phyloP scores from a whole-genome alignment of 1,284 basidiomycete genomes.

The Heliocybe sulcata region DNA sequence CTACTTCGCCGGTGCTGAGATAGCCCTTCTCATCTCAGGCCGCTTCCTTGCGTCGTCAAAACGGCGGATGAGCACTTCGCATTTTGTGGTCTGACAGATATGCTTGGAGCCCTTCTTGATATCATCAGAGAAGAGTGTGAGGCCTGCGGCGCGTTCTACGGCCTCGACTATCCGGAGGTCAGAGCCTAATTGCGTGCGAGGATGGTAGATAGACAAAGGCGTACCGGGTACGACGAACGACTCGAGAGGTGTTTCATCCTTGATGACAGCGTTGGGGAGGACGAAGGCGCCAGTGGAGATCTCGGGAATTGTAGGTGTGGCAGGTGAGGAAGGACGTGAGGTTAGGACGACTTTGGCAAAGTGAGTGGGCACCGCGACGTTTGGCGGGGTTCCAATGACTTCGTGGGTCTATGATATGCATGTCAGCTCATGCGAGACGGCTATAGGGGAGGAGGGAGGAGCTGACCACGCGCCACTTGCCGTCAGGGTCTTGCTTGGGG shows the following conservation, averaged over 20 bases:
- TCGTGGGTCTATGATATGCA: constrained; percentile 65
- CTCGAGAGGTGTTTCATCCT: constrained; percentile 75
- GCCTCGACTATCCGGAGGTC: constrained; percentile 59
- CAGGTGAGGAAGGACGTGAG: constrained; percentile 66
- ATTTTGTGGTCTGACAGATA: constrained; percentile 83
- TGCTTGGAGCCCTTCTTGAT: constrained; percentile 79
- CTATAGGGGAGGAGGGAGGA: neutral
- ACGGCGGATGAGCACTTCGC: constrained; percentile 75
- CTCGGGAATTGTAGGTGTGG: constrained; percentile 65
- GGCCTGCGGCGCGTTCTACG: constrained; percentile 88
- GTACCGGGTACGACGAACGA: constrained; percentile 77
- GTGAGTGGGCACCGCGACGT: constrained; percentile 92
- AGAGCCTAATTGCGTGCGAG: neutral
- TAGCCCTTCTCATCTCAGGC: constrained; percentile 40
- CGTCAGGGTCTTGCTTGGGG: constrained; percentile 77
- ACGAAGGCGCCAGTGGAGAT: constrained; percentile 91
- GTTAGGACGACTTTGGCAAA: constrained; percentile 95
- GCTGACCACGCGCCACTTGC: constrained; percentile 91
- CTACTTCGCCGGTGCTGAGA: constrained; percentile 35
- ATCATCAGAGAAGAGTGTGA: constrained; percentile 82
- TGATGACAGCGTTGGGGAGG: constrained; percentile 85
- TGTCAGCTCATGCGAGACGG: constrained; percentile 1
- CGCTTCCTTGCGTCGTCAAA: constrained; percentile 87
- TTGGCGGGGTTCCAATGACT: constrained; percentile 90
- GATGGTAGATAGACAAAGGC: constrained; percentile 13